These are phyloP conservation scores for Ophiosphaerella korrae DNA, from an alignment of 2,329 filamentous ascomycete genomes.

Conservation along the genomic window DNA sequence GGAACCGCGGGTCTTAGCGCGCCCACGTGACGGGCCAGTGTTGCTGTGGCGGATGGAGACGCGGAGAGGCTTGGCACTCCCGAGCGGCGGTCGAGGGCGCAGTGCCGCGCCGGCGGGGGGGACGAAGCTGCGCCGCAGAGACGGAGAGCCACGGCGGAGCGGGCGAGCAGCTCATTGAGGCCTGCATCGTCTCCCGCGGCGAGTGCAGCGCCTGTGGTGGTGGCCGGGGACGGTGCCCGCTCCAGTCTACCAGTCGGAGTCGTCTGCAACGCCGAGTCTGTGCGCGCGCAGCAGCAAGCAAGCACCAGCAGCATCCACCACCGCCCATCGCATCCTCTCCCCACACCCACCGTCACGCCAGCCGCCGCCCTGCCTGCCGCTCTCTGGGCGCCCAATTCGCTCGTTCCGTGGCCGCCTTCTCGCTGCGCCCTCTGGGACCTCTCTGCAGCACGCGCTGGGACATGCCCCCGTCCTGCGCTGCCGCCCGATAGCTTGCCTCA, in stretches of 20 bases:
- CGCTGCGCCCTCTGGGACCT: conserved; percentile 28
- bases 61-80: neutral
- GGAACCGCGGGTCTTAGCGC: too few relatives aligned
- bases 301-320: too few relatives aligned
- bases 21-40: too few relatives aligned
- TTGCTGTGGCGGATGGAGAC: neutral
- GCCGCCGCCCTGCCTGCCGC: neutral
- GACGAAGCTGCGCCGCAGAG: too few relatives aligned
- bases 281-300: neutral
- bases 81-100: too few relatives aligned
- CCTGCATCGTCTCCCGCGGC: too few relatives aligned
- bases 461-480: conserved; percentile 28
- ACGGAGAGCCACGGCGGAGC: too few relatives aligned
- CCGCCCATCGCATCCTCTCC: neutral
- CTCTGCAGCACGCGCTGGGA: conserved; percentile 26
- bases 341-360: conserved; percentile 3
- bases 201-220: too few relatives aligned
- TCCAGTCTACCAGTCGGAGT: conserved; percentile 24
- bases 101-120: too few relatives aligned
- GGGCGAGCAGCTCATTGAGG: too few relatives aligned
- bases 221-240: too few relatives aligned
- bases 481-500: conserved; percentile 31
- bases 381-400: neutral
- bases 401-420: neutral
- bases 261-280: conserved; percentile 5